phyloP scores from a whole-genome alignment of 306 rosid genomes.

The Cicer cuneatum region DNA sequence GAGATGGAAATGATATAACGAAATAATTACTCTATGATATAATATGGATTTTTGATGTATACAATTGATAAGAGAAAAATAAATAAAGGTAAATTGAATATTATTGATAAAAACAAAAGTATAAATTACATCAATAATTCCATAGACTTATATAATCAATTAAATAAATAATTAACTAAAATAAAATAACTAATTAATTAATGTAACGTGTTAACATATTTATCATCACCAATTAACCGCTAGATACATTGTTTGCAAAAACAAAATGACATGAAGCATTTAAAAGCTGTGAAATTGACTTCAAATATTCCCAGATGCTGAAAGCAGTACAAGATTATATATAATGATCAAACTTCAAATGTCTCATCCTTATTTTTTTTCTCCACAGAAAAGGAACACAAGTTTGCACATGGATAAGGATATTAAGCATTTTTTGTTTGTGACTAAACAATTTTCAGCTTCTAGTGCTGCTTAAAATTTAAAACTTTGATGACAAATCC shows the following conservation, averaged over 20 bases:
- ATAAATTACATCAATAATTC: no score
- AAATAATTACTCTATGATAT: no score
- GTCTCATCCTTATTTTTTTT: conserved; percentile 22
- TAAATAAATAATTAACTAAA: no score
- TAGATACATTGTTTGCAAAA: background rate
- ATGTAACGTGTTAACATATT: no score
- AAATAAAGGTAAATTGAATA: no score
- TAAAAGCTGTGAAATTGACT: conserved; percentile 9
- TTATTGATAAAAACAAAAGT: no score
- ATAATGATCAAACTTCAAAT: conserved; percentile 16
- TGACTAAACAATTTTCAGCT: conserved; percentile 28
- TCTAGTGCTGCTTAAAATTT: background rate
- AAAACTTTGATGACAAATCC: conserved; percentile 31
- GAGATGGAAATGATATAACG: no score
- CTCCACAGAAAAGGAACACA: background rate
- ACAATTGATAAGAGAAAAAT: no score
- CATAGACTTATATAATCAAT: no score
- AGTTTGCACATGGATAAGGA: background rate
- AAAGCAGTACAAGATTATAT: conserved; percentile 17
- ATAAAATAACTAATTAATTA: no score
- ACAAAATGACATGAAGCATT: background rate
- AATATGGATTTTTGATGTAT: no score
- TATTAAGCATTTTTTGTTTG: background rate
- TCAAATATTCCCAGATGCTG: conserved; percentile 22
- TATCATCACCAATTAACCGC: no score